Conservation (phyloP, 2,329 filamentous ascomycete genomes). For the Xylariomycetidae sp. region DNA sequence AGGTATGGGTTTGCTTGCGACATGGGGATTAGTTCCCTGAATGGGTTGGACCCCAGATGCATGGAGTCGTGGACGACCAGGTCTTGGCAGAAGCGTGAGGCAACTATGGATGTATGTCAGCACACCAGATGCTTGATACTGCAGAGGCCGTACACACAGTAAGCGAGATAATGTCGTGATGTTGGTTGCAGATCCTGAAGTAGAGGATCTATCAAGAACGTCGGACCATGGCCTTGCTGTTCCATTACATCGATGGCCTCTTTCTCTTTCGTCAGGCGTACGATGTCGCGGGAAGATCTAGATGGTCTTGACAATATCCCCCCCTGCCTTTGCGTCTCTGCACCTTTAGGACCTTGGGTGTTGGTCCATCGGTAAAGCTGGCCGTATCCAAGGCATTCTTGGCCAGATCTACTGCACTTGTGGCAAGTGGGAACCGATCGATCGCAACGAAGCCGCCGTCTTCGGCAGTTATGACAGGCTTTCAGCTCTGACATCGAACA, state of each 20-base stretch:
- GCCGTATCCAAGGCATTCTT: constrained; percentile 57
- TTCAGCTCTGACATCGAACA: constrained; percentile 26
- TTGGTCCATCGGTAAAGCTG: constrained; percentile 55
- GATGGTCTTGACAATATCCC: constrained; percentile 1
- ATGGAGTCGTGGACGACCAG: constrained; percentile 43
- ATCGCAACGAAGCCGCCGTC: constrained; percentile 55
- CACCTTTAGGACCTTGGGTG: constrained; percentile 41
- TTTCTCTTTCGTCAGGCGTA: too few relatives aligned
- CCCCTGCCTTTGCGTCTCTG: constrained; percentile 2
- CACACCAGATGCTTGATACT: too few relatives aligned
- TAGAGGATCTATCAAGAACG: constrained; percentile 45
- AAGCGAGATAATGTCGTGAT: constrained; percentile 41
- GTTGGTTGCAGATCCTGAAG: constrained; percentile 45
- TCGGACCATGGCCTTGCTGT: too few relatives aligned
- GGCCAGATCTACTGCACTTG: constrained; percentile 50
- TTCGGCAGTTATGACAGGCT: constrained; percentile 57
- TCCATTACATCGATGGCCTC: too few relatives aligned
- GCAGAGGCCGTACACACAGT: constrained; percentile 48
- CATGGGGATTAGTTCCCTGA: constrained; percentile 42
- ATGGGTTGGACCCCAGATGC: constrained; percentile 36
- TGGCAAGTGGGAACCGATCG: constrained; percentile 52
- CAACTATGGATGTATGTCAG: constrained; percentile 16
- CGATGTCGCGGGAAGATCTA: too few relatives aligned
- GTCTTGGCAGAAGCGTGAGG: constrained; percentile 42
- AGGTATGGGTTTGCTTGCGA: constrained; percentile 39